These are phyloP conservation scores for Globisporangium uncinulatum DNA, from an alignment of 352 stramenopile genomes.

Conservation along the genomic window DNA sequence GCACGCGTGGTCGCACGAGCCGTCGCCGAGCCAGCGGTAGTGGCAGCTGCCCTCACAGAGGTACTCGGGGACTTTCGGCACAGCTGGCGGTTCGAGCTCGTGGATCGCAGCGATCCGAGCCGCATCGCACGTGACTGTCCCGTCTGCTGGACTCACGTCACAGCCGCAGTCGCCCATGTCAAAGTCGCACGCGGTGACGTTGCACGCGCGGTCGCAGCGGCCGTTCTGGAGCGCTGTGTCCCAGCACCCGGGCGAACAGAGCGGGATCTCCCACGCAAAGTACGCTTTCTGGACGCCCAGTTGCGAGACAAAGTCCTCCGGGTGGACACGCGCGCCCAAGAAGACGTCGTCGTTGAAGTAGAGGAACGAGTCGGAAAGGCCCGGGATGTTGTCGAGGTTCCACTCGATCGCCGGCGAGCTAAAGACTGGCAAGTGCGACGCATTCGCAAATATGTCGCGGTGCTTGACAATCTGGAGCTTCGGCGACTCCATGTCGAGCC, in stretches of 20 bases:
- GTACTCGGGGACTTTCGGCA: conserved; percentile 39
- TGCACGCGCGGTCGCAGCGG: conserved; percentile 86
- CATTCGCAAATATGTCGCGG: conserved; percentile 87
- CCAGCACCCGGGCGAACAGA: conserved; percentile 80
- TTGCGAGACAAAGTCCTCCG: conserved; percentile 91
- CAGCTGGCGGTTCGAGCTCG: conserved; percentile 35
- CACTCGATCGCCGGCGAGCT: conserved; percentile 92
- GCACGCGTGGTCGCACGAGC: conserved; percentile 65
- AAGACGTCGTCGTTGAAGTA: conserved; percentile 98
- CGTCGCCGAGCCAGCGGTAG: conserved; percentile 80
- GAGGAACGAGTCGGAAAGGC: conserved; percentile 89
- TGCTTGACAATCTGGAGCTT: conserved; percentile 88
- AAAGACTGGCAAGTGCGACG: conserved; percentile 90
- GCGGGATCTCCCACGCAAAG: conserved; percentile 91
- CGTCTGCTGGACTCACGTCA: conserved; percentile 38
- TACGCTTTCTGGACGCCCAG: conserved; percentile 88
- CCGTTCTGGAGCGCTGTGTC: conserved; percentile 76
- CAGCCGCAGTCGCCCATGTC: conserved; percentile 93
- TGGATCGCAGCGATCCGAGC: conserved; percentile 58
- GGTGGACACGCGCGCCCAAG: conserved; percentile 78
- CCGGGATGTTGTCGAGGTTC: conserved; percentile 91
- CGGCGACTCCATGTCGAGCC: conserved; percentile 84
- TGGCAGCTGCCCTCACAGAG: conserved; percentile 71
- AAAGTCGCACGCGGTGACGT: conserved; percentile 85
- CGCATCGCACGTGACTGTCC: conserved; percentile 41